phyloP scores from a whole-genome alignment of 2,329 filamentous ascomycete species.

The Aspergillus ustus region DNA sequence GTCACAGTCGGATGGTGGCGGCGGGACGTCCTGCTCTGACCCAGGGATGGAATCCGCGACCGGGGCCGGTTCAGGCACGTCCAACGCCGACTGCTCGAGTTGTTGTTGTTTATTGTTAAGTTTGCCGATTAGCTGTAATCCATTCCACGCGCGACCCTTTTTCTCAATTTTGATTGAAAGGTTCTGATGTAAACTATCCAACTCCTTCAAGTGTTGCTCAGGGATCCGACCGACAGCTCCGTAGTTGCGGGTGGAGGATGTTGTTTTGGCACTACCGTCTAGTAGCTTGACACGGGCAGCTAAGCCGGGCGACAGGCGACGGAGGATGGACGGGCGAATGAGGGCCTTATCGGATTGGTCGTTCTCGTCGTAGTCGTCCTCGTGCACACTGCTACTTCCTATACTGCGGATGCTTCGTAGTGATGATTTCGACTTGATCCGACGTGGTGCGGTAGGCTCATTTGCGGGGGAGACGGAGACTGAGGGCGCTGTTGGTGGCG shows the following conservation, averaged over 20 bases:
- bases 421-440: conserved; percentile 43
- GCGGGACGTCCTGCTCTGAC: conserved; percentile 11
- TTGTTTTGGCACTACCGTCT: conserved; percentile 40
- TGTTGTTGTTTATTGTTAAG: conserved; percentile 3
- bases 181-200: conserved; percentile 45
- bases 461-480: conserved; percentile 37
- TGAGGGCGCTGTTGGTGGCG: conserved; percentile 31
- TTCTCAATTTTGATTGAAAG: conserved; percentile 45
- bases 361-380: conserved; percentile 31
- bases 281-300: conserved; percentile 49
- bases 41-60: conserved; percentile 6
- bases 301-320: conserved; percentile 47
- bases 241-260: conserved; percentile 28
- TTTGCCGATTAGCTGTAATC: conserved; percentile 23
- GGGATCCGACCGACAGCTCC: conserved; percentile 46
- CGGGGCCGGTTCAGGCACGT: conserved; percentile 24
- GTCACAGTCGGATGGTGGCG: not conserved
- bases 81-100: conserved; percentile 23
- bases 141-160: conserved; percentile 44
- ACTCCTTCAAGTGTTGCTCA: conserved; percentile 45
- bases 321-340: conserved; percentile 43
- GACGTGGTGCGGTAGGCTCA: conserved; percentile 30
- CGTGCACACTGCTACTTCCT: conserved; percentile 40
- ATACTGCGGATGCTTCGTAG: conserved; percentile 40
- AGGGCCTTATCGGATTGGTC: conserved; percentile 33